Base-by-base conservation (phyloP, 202 grass and related monocot species). In the Zoysia matrella region DNA sequence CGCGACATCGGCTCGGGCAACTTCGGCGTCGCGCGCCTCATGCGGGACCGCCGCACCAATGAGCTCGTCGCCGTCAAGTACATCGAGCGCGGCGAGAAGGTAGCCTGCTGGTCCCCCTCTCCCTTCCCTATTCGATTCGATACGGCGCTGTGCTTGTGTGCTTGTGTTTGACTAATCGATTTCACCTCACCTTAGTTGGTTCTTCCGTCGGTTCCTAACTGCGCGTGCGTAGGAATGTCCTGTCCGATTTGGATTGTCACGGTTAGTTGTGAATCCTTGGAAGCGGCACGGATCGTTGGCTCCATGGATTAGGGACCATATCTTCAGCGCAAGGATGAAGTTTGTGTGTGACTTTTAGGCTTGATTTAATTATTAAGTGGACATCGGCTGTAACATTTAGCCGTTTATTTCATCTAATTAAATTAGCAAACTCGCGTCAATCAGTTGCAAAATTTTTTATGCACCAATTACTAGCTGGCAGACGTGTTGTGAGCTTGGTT, bases 21-120 rank as follows among this genome's bases (percentile, higher is more conserved):
- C 89, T 94, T 94, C 79, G 92, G 89, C 41, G 86, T 94, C 64
- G 92, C 89, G 39, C 87, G 92, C 78, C 84, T 94, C 67, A 94
- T 92, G 92, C 88, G 89, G 48, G 92, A 94, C 85, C 88, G 90
- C 85, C 87, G 86, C 68, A 92, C 92, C 75, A 86, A 44, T 75
- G 92, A 94, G 76, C 89, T 94, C 75, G 89, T 94, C 78, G 92
- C 92, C 72, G 92, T 94, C 74, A 92, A 92, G 87, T 94, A 94
- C 87, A 94, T 94, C 82, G 92, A 92, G 89, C 86, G 92, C 36
- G 92, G 92, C 18, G 89, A 92, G 85, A 94, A 94, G 92, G 92
- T 92, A 80, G 3, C 15, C 54, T 13, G 3, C 54, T 65, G 74
- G 30, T 40, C 40, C 73, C 7, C 7, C 49, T 40, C 67, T 18